Evolutionary conservation across 2,329 filamentous ascomycete genomes (phyloP).

Genomic region (Chaetomiaceae sp.): DNA sequence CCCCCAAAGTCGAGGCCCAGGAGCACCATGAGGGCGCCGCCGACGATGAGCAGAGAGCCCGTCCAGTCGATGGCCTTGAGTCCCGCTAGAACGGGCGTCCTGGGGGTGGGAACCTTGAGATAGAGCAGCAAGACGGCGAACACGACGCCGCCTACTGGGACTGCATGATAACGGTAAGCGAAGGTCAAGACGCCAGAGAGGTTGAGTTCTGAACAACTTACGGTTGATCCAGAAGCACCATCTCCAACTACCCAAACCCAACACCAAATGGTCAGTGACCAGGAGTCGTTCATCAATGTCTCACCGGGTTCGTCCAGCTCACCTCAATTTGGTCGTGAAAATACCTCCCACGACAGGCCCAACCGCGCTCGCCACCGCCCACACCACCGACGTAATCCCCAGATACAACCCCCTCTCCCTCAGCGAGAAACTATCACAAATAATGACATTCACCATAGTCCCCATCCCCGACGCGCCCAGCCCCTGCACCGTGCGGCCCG

Average conservation of each 20-base stretch:
- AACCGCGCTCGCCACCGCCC: constrained; percentile 59
- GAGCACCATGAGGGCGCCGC: constrained; percentile 77
- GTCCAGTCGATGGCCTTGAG: constrained; percentile 58
- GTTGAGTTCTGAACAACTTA: constrained; percentile 8
- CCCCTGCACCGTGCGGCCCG: constrained; percentile 50
- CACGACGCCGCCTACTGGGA: constrained; percentile 34
- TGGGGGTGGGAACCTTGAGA: constrained; percentile 62
- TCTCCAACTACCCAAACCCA: constrained; percentile 47
- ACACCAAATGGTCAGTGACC: too few relatives aligned
- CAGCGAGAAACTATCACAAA: constrained; percentile 51
- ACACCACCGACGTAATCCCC: constrained; percentile 48
- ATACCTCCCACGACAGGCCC: constrained; percentile 64
- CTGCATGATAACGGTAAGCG: too few relatives aligned
- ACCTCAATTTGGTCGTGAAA: constrained; percentile 51
- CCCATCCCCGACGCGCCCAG: constrained; percentile 51
- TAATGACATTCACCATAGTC: constrained; percentile 54
- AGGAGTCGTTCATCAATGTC: too few relatives aligned
- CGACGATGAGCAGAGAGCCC: constrained; percentile 56
- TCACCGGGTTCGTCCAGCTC: too few relatives aligned
- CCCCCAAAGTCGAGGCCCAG: constrained; percentile 83
- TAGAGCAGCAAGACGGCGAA: constrained; percentile 51
- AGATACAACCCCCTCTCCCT: constrained; percentile 47
- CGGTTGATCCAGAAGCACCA: constrained; percentile 65
- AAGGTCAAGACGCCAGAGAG: too few relatives aligned
- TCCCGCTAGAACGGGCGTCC: constrained; percentile 55